These are phyloP conservation scores for Leucosporidium creatinivorum DNA, from an alignment of 768 basidiomycete genomes.

Conservation along the genomic window DNA sequence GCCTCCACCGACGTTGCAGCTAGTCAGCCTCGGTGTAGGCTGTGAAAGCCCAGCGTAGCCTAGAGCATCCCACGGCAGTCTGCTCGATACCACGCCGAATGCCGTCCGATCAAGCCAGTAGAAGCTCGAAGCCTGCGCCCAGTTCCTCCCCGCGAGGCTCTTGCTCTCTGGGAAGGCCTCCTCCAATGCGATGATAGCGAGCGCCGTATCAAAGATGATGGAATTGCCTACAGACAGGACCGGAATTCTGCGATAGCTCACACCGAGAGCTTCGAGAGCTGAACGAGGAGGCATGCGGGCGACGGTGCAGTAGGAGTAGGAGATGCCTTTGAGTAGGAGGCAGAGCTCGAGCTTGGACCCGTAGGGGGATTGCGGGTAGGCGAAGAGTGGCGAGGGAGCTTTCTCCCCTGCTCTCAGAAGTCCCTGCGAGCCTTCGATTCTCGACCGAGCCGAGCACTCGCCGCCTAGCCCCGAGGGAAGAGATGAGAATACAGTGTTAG, in stretches of 20 bases:
- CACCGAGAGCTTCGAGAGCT: constrained; percentile 51
- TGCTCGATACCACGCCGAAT: constrained; percentile 45
- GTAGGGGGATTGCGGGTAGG: constrained; percentile 52
- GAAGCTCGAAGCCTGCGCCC: constrained; percentile 50
- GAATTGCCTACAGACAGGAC: constrained; percentile 57
- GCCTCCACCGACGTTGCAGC: no score
- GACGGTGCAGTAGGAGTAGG: constrained; percentile 22
- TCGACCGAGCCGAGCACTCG: no score
- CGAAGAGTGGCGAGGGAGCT: no score
- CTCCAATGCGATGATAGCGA: constrained; percentile 52
- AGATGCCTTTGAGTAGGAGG: constrained; percentile 50
- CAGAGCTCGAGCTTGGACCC: constrained; percentile 52
- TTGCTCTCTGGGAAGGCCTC: constrained; percentile 51
- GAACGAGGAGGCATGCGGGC: constrained; percentile 49
- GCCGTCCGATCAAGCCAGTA: constrained; percentile 48
- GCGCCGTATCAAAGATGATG: constrained; percentile 52
- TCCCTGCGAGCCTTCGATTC: no score
- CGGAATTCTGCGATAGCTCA: constrained; percentile 56
- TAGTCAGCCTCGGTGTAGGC: no score
- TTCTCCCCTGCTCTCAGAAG: no score
- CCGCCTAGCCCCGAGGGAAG: no score
- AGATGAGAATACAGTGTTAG: no score
- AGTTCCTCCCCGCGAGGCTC: constrained; percentile 45
- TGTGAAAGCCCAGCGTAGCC: no score
- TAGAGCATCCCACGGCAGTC: constrained; percentile 52